phyloP scores from a whole-genome alignment of 805 yeast species.

The Yarrowia deformans region DNA sequence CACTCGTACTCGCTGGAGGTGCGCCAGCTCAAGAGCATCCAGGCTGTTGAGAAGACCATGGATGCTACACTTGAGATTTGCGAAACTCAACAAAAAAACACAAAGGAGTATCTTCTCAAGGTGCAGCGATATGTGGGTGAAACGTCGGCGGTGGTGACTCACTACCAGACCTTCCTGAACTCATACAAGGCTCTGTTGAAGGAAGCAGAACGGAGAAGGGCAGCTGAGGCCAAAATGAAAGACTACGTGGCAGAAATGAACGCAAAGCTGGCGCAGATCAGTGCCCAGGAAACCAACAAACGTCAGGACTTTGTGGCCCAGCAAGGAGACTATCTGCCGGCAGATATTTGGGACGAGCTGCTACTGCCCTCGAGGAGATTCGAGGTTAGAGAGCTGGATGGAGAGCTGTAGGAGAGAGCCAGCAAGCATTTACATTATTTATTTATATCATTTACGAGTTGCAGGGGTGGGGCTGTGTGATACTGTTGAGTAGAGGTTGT shows the following conservation, averaged over 20 bases:
- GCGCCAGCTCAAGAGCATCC: slow-evolving; percentile 7
- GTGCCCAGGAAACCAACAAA: slow-evolving; percentile 1
- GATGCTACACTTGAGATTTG: slow-evolving; percentile 15
- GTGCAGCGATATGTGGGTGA: slow-evolving; percentile 22
- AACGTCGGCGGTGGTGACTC: slow-evolving; percentile 3
- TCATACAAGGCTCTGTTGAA: slow-evolving; percentile 6
- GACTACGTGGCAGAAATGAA: slow-evolving; percentile 9
- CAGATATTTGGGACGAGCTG: slow-evolving; percentile 31
- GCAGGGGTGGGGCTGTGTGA: too few species aligned
- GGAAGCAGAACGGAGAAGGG: slow-evolving; percentile 16
- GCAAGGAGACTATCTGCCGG: slow-evolving; percentile 32
- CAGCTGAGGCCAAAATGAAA: slow-evolving; percentile 7
- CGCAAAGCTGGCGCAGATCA: slow-evolving; percentile 17
- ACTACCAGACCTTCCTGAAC: slow-evolving; percentile 18
- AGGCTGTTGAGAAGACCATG: slow-evolving; percentile 18
- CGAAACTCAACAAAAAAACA: slow-evolving; percentile 19
- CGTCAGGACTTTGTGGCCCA: slow-evolving; percentile 25
- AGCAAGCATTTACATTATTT: slow-evolving; percentile 4
- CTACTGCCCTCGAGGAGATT: slow-evolving; percentile 2
- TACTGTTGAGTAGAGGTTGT: too few species aligned
- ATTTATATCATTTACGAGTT: background rate
- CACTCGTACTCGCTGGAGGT: slow-evolving; percentile 15
- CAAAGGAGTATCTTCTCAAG: slow-evolving; percentile 8
- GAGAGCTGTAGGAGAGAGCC: background rate
- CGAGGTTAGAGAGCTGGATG: slow-evolving; percentile 15